Base-by-base conservation (phyloP, 768 basidiomycete species). In the Mycena haematopus region DNA sequence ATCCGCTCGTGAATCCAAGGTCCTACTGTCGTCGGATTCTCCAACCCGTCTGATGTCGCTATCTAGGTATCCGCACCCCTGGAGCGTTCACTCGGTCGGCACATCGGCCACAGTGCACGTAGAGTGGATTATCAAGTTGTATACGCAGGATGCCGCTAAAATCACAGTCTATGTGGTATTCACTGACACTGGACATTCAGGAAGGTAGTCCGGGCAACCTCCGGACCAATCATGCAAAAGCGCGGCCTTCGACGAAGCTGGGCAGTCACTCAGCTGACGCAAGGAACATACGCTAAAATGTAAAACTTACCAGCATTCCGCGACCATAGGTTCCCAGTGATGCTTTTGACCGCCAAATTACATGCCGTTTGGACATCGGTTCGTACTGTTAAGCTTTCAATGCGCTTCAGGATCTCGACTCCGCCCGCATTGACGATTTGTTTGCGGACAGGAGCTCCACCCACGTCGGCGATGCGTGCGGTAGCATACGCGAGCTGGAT, bases 351-450 rank as follows among this genome's bases (percentile, higher is more conserved):
- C 6, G 72, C 72, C 45, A 69, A 44, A 25, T 63, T 68, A 53
- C 71, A 72, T 7, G 68, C 71, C 49, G 69, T 72, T 6, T 62
- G 52, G 15, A 74, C 71, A 52, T 72, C 70, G 2, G 62, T 24
- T 27, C 56, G 58, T 1, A 56, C 60, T 7, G 58, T 49, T 15
- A 55, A 27, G 5, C 42, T 61, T 2, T 57, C 66, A 1, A 74
- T 58, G n/a, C 53, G 51, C 49, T 71, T 71, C 14, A 74, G 60
- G 44, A 72, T 72, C 6, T 63, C 61, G 52, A 73, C 70, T 1
- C 69, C 70, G 22, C 71, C 73, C 4, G 71, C 72, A 9, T 62
- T 72, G 14, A 69, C 59, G 21, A 73, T 74, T 47, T 74, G 67
- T 52, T 72, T 71, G 29, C 69, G 60, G 42, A 74, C 70, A 5